Conservation (phyloP, 2,329 filamentous ascomycete genomes). For the Trichophyton verrucosum region DNA sequence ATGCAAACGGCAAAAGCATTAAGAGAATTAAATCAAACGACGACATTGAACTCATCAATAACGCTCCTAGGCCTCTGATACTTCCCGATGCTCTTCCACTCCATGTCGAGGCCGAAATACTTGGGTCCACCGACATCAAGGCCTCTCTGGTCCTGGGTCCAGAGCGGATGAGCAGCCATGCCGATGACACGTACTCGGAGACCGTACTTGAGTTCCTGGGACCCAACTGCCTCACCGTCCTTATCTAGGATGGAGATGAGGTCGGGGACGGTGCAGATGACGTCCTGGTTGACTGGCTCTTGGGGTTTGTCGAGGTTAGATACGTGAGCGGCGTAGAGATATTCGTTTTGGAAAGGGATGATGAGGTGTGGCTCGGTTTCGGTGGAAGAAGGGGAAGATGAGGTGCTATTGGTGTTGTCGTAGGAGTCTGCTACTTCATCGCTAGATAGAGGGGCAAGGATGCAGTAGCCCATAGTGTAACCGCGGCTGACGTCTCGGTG, state of each 20-base stretch:
- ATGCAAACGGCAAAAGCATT: too few species aligned
- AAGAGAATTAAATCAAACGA: not conserved
- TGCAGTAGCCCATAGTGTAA: slow-evolving; percentile 28
- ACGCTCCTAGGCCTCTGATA: slow-evolving; percentile 19
- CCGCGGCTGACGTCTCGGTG: slow-evolving; percentile 25
- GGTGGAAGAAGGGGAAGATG: not conserved
- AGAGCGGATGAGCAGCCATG: slow-evolving; percentile 39
- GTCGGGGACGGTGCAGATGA: slow-evolving; percentile 25
- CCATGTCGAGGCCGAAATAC: slow-evolving; percentile 24
- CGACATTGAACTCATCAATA: slow-evolving; percentile 18
- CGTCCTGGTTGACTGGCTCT: slow-evolving; percentile 11
- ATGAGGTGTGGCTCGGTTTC: slow-evolving; percentile 13
- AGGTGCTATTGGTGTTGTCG: not conserved
- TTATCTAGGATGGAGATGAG: slow-evolving; percentile 29
- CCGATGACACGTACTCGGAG: slow-evolving; percentile 40
- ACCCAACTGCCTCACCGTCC: slow-evolving; percentile 40
- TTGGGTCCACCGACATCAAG: slow-evolving; percentile 31
- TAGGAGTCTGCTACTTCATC: slow-evolving; percentile 9
- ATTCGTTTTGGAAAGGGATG: slow-evolving; percentile 22
- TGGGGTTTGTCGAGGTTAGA: slow-evolving; percentile 9
- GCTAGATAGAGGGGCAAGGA: slow-evolving; percentile 19
- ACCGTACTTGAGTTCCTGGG: slow-evolving; percentile 41
- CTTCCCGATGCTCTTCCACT: slow-evolving; percentile 17
- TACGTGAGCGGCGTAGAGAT: slow-evolving; percentile 17
- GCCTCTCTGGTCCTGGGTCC: slow-evolving; percentile 31